Evolutionary conservation across 2,329 filamentous ascomycete genomes (phyloP).

Genomic region (Fusarium metavorans): DNA sequence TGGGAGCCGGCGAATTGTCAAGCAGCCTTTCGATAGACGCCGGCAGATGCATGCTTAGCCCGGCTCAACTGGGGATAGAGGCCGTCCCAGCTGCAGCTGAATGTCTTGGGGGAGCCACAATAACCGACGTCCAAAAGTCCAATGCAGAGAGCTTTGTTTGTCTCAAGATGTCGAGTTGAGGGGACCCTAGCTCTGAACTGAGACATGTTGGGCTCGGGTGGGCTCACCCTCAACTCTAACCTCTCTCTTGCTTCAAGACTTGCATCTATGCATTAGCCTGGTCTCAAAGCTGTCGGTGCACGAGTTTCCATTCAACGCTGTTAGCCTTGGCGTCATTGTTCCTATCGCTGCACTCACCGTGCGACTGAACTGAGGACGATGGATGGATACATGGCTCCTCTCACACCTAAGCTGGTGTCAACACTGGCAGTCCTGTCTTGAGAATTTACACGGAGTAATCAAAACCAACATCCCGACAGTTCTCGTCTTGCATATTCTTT

Average conservation of each 20-base stretch:
- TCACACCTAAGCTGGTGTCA: neutral
- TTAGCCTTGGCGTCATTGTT: neutral
- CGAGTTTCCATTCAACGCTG: neutral
- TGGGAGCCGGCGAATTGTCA: neutral
- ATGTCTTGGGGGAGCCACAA: neutral
- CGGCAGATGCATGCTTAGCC: neutral
- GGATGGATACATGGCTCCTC: neutral
- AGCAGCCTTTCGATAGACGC: constrained; percentile 1
- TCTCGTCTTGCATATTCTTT: neutral
- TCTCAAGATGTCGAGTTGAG: neutral
- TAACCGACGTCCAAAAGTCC: neutral
- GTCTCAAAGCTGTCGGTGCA: neutral
- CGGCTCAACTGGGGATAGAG: constrained; percentile 4
- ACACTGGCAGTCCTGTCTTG: neutral
- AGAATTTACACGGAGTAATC: neutral
- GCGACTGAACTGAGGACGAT: neutral
- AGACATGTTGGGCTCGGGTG: neutral
- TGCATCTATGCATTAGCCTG: neutral
- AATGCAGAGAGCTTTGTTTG: neutral
- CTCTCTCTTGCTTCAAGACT: neutral
- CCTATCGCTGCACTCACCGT: neutral
- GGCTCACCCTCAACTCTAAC: neutral
- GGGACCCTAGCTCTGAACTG: neutral
- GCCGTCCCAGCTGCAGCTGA: neutral
- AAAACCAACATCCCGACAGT: neutral